Conservation (phyloP, 2,329 filamentous ascomycete genomes). For the Cytospora piceicola region DNA sequence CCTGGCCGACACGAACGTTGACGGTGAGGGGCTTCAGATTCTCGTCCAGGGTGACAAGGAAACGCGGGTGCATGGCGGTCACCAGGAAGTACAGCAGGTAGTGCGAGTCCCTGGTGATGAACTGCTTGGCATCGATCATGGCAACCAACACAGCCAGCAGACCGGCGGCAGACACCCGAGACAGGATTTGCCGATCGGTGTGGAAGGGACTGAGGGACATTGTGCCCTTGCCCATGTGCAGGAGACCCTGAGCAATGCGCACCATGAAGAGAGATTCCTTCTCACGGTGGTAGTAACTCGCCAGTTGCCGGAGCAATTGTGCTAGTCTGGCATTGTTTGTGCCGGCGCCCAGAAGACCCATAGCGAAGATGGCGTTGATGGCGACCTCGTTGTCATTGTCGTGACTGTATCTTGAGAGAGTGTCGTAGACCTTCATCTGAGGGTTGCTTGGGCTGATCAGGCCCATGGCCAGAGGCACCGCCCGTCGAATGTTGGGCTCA, state of each 20-base stretch:
- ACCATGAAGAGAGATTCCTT: conserved; percentile 99
- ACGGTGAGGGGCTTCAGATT: conserved; percentile 91
- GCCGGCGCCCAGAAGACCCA: conserved; percentile 94
- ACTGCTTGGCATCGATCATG: conserved; percentile 94
- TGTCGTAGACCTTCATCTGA: conserved; percentile 99
- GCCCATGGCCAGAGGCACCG: conserved; percentile 94
- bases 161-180: conserved; percentile 85
- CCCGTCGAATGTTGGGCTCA: conserved; percentile 94
- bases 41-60: conserved; percentile 95
- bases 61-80: conserved; percentile 94
- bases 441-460: conserved; percentile 96
- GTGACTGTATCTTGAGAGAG: conserved; percentile 94
- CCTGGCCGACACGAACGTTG: conserved; percentile 96
- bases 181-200: conserved; percentile 94
- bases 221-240: conserved; percentile 99
- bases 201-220: conserved; percentile 98
- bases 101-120: conserved; percentile 69
- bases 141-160: conserved; percentile 88
- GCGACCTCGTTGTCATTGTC: conserved; percentile 98
- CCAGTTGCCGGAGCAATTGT: conserved; percentile 89
- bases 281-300: conserved; percentile 97
- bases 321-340: conserved; percentile 98
- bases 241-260: conserved; percentile 91
- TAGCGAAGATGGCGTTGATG: conserved; percentile 98
- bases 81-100: conserved; percentile 98